Evolutionary conservation across 2,329 filamentous ascomycete genomes (phyloP).

Genomic region (Paraphaeosphaeria minitans): DNA sequence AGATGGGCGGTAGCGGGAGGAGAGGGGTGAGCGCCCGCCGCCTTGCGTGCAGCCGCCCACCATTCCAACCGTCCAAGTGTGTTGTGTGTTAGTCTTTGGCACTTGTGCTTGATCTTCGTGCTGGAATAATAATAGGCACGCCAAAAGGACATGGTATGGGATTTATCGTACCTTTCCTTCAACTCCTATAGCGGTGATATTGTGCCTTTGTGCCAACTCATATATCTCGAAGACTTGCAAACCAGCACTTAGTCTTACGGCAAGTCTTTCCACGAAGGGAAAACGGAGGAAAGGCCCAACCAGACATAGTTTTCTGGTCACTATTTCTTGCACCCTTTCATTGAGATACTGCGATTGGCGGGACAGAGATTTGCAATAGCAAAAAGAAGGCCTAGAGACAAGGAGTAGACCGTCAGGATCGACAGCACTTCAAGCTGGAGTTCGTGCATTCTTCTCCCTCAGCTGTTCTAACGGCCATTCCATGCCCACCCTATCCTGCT

Average conservation of each 20-base stretch:
- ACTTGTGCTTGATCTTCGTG: too few relatives aligned
- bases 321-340: too few relatives aligned
- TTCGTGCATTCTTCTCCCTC: background rate
- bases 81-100: too few relatives aligned
- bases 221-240: background rate
- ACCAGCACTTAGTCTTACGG: background rate
- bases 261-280: too few relatives aligned
- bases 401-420: background rate
- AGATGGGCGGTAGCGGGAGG: background rate
- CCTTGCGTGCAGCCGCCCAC: background rate
- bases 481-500: background rate
- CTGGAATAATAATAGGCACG: too few relatives aligned
- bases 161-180: background rate
- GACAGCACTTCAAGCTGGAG: background rate
- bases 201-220: background rate
- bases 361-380: too few relatives aligned
- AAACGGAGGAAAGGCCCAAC: too few relatives aligned
- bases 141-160: too few relatives aligned
- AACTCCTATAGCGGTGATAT: background rate
- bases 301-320: too few relatives aligned
- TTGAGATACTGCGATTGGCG: too few relatives aligned
- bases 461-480: slow-evolving; percentile 8
- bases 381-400: too few relatives aligned
- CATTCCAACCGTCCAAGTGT: background rate
- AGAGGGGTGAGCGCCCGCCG: background rate